phyloP scores from a whole-genome alignment of 2,329 filamentous ascomycete species.

The Zasmidium citrigriseum region DNA sequence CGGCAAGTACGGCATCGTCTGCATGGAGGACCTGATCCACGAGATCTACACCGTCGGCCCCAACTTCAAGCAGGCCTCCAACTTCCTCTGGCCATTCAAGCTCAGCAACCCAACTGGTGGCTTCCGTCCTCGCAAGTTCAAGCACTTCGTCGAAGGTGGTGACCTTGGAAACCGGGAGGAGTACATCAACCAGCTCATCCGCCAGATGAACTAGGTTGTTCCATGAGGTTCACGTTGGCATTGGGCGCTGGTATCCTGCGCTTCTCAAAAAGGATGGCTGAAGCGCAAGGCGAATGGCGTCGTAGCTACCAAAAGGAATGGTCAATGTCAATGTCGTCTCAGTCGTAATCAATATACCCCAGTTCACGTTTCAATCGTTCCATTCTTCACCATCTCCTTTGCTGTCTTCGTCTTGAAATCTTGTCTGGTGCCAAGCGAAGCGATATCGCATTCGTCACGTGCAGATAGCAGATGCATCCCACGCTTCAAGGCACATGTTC shows the following conservation, averaged over 20 bases:
- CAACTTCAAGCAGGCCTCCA: constrained; percentile 97
- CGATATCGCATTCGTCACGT: background rate
- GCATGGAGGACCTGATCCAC: constrained; percentile 98
- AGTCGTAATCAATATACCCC: constrained; percentile 9
- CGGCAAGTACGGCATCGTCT: constrained; percentile 98
- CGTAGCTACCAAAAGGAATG: constrained; percentile 12
- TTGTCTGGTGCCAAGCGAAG: background rate
- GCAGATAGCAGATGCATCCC: background rate
- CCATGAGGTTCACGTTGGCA: constrained; percentile 7
- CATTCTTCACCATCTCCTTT: background rate
- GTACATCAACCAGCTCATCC: constrained; percentile 92
- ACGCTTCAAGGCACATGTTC: background rate
- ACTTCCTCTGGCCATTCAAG: constrained; percentile 99
- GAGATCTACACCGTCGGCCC: constrained; percentile 98
- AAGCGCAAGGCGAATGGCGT: constrained; percentile 26
- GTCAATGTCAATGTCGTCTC: constrained; percentile 8
- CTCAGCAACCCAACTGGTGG: constrained; percentile 96
- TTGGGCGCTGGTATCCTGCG: constrained; percentile 10
- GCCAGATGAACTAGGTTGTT: constrained; percentile 88
- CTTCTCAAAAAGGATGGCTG: constrained; percentile 6
- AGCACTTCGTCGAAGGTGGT: constrained; percentile 98
- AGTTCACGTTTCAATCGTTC: constrained; percentile 3
- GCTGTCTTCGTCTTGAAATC: background rate
- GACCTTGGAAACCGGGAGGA: constrained; percentile 98
- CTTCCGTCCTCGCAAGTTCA: constrained; percentile 96